These are phyloP conservation scores for Elaeis guineensis DNA, from an alignment of 176 grass and related monocot species.

Conservation along the genomic window DNA sequence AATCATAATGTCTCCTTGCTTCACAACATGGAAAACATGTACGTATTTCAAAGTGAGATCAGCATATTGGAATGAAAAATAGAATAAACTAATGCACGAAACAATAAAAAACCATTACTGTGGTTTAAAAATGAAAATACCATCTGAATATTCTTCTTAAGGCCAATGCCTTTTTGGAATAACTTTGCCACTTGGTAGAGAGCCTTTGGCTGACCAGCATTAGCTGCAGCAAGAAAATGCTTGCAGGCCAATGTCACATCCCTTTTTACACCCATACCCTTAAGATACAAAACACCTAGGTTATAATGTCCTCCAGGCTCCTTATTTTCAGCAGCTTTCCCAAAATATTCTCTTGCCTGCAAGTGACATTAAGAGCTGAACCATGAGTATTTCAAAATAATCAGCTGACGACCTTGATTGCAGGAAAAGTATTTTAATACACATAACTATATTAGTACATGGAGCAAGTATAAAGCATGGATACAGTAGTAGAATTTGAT, in stretches of 20 bases:
- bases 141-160: constrained; percentile 95
- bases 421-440: no score
- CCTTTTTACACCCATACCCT: constrained; percentile 93
- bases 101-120: no score
- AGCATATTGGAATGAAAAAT: no score
- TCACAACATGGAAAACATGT: no score
- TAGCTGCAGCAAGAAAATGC: constrained; percentile 64
- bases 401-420: no score
- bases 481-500: no score
- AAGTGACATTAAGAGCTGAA: constrained; percentile 18
- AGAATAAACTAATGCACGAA: no score
- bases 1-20: no score
- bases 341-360: constrained; percentile 87
- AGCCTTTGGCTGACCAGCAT: constrained; percentile 92
- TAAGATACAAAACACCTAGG: constrained; percentile 88
- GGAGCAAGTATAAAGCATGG: no score
- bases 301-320: constrained; percentile 91
- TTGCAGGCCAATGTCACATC: constrained; percentile 60
- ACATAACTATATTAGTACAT: no score
- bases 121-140: constrained; percentile 29
- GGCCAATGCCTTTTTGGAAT: constrained; percentile 81
- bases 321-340: constrained; percentile 75
- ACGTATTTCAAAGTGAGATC: no score
- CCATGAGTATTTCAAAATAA: not conserved
- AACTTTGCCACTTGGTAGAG: constrained; percentile 95